Evolutionary conservation across 2,329 filamentous ascomycete genomes (phyloP).

Genomic region (Aspergillus novofumigatus): DNA sequence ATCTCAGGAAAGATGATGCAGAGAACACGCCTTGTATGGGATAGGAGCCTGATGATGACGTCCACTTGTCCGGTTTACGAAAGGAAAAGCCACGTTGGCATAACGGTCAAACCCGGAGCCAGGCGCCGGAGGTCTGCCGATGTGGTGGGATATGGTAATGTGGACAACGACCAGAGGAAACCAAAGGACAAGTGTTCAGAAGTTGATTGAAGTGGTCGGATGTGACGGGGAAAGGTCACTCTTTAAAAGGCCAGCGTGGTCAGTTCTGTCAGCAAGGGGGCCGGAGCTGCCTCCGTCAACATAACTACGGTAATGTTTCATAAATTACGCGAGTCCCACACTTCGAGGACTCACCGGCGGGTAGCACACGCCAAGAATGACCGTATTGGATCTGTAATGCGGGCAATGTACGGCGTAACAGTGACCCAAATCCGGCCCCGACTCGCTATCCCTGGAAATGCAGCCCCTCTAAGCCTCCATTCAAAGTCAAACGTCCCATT

Average conservation of each 20-base stretch:
- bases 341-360: not conserved
- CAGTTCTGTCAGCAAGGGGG: conserved; percentile 21
- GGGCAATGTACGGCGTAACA: not conserved
- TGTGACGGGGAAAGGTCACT: conserved; percentile 15
- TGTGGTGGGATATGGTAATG: conserved; percentile 4
- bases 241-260: conserved; percentile 42
- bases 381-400: not conserved
- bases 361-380: not conserved
- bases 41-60: conserved; percentile 3
- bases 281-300: conserved; percentile 17
- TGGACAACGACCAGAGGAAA: conserved; percentile 8
- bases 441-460: not conserved
- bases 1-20: conserved; percentile 3
- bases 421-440: no score
- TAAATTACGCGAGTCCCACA: not conserved
- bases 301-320: conserved; percentile 14
- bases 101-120: conserved; percentile 27
- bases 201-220: conserved; percentile 7
- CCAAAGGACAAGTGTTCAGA: conserved; percentile 36
- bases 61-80: conserved; percentile 11
- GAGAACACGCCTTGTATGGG: not conserved
- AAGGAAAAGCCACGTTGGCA: conserved; percentile 34
- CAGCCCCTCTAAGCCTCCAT: not conserved
- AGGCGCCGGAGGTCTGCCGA: conserved; percentile 16
- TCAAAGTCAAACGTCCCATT: not conserved